Percentiles rank a stretch among this genome's conserved stretches.
Conservation (phyloP, 2,329 filamentous ascomycete genomes). For the Ophiosphaerella herpotricha region DNA sequence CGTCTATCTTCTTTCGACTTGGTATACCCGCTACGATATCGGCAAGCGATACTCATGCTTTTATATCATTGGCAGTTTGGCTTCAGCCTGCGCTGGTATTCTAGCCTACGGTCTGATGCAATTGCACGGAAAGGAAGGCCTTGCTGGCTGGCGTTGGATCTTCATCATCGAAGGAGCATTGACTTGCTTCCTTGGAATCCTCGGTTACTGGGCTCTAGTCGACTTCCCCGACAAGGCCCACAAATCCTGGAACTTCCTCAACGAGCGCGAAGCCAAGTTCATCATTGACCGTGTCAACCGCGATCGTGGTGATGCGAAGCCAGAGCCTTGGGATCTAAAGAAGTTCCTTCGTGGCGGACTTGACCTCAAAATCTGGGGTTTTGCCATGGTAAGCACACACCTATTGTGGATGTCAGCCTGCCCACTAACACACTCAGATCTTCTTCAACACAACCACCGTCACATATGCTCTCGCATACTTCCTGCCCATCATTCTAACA, state of each 20-base stretch:
- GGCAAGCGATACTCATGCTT: slow-evolving; percentile 72
- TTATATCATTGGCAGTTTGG: slow-evolving; percentile 70
- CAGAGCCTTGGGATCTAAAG: slow-evolving; percentile 53
- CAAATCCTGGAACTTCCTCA: slow-evolving; percentile 52
- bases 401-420: neutral
- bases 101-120: slow-evolving; percentile 73
- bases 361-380: slow-evolving; percentile 61
- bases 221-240: slow-evolving; percentile 53
- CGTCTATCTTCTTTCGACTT: slow-evolving; percentile 52
- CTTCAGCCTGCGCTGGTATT: slow-evolving; percentile 69
- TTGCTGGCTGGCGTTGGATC: slow-evolving; percentile 50
- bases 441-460: slow-evolving; percentile 70
- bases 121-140: slow-evolving; percentile 59
- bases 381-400: slow-evolving; percentile 47
- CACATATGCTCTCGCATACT: slow-evolving; percentile 77
- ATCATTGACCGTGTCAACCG: slow-evolving; percentile 57
- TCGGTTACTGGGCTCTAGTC: slow-evolving; percentile 50
- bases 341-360: slow-evolving; percentile 54
- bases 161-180: slow-evolving; percentile 52
- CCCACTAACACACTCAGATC: slow-evolving; percentile 40
- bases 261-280: slow-evolving; percentile 52
- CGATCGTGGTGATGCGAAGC: slow-evolving; percentile 58
- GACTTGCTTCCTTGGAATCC: slow-evolving; percentile 47
- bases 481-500: slow-evolving; percentile 74
- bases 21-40: slow-evolving; percentile 63